Conservation (phyloP, 192 early-diverging fungal species). For the Chytriomyces sp. region DNA sequence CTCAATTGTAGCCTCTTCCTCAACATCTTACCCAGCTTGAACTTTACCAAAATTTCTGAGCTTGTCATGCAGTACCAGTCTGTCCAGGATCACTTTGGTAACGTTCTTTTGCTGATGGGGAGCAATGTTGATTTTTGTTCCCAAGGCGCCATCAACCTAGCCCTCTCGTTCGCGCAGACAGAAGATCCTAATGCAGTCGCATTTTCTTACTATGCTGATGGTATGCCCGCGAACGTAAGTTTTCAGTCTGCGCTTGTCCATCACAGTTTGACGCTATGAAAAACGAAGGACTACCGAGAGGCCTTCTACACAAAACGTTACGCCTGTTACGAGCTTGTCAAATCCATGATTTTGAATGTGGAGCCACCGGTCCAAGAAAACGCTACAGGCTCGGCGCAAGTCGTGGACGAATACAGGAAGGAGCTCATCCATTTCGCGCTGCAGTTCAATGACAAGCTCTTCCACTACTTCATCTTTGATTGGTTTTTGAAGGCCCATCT, state of each 20-base stretch:
- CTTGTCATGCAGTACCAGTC: slow-evolving; percentile 1
- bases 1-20: slow-evolving; percentile 18
- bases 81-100: background rate
- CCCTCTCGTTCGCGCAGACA: slow-evolving; percentile 16
- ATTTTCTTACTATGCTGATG: slow-evolving; percentile 22
- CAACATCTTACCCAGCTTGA: slow-evolving; percentile 12
- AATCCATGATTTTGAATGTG: slow-evolving; percentile 4
- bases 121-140: slow-evolving; percentile 1
- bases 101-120: background rate
- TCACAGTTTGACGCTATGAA: background rate
- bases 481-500: slow-evolving; percentile 7
- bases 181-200: slow-evolving; percentile 19
- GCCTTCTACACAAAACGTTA: slow-evolving; percentile 15
- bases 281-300: slow-evolving; percentile 24
- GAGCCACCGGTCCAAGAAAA: background rate
- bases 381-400: background rate
- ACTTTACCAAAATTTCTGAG: slow-evolving; percentile 16
- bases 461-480: slow-evolving; percentile 29
- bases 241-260: background rate
- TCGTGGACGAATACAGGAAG: background rate
- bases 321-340: slow-evolving; percentile 24
- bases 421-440: slow-evolving; percentile 1
- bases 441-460: slow-evolving; percentile 26
- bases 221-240: slow-evolving; percentile 27
- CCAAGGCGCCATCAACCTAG: slow-evolving; percentile 21